Conservation (phyloP, 345 rosid genomes). For the Sonneratia alba region DNA sequence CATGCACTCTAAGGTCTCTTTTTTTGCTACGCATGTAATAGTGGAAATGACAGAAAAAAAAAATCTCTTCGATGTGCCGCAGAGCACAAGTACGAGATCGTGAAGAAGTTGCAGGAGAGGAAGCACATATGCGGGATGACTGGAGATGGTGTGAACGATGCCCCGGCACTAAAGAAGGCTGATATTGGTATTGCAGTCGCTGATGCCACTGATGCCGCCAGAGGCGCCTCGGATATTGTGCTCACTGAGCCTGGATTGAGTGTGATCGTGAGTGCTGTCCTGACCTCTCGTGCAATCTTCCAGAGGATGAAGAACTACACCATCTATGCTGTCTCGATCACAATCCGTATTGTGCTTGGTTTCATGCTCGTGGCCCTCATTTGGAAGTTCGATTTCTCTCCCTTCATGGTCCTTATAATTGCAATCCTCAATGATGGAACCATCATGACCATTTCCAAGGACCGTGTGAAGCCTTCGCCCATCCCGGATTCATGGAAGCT, state of each 20-base stretch:
- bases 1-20: background rate
- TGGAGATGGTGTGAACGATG: slow-evolving; percentile 94
- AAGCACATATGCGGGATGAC: slow-evolving; percentile 96
- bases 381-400: slow-evolving; percentile 84
- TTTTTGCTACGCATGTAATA: background rate
- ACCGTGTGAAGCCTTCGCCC: slow-evolving; percentile 86
- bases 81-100: slow-evolving; percentile 94
- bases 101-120: slow-evolving; percentile 69
- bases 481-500: slow-evolving; percentile 91
- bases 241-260: slow-evolving; percentile 94
- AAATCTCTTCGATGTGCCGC: slow-evolving; percentile 4
- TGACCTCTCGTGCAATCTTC: slow-evolving; percentile 87
- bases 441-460: slow-evolving; percentile 95
- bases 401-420: slow-evolving; percentile 87
- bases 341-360: slow-evolving; percentile 88
- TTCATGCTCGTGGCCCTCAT: slow-evolving; percentile 85
- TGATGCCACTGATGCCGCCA: slow-evolving; percentile 96
- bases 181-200: slow-evolving; percentile 97
- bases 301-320: slow-evolving; percentile 98
- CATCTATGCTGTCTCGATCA: slow-evolving; percentile 87
- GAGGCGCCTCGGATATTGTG: slow-evolving; percentile 89
- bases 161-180: slow-evolving; percentile 89
- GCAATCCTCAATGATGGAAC: slow-evolving; percentile 93
- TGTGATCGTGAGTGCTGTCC: slow-evolving; percentile 84
- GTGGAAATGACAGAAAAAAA: background rate